Percentiles rank a stretch among this genome's conserved stretches.
These are phyloP conservation scores for Kwoniella shivajii DNA, from an alignment of 1,284 basidiomycete genomes.

Conservation along the genomic window DNA sequence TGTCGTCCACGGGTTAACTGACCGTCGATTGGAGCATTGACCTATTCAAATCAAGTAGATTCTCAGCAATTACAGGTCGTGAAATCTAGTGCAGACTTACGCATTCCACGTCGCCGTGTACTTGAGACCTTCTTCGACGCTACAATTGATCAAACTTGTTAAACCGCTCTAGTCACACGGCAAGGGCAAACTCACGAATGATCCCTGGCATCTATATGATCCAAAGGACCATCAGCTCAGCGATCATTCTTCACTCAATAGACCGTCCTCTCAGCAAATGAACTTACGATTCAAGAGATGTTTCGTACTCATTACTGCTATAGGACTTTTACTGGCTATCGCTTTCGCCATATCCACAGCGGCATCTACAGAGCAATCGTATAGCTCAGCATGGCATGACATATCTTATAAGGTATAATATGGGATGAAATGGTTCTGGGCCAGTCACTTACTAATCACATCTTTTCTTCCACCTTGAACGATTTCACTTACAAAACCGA, in stretches of 20 bases:
- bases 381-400: too few relatives aligned
- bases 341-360: constrained; percentile 68
- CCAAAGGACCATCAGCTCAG: neutral
- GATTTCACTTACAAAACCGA: constrained; percentile 78
- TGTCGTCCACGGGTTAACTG: constrained; percentile 24
- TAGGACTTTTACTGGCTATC: constrained; percentile 77
- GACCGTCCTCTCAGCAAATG: too few relatives aligned
- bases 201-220: constrained; percentile 66
- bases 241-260: neutral
- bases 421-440: too few relatives aligned
- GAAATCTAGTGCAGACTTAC: constrained; percentile 26
- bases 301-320: constrained; percentile 82
- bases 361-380: constrained; percentile 48
- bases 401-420: neutral
- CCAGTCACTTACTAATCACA: constrained; percentile 51
- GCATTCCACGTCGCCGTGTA: constrained; percentile 79
- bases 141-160: constrained; percentile 38
- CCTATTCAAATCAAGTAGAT: constrained; percentile 22
- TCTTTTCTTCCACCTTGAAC: constrained; percentile 66
- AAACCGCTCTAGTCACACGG: neutral
- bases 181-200: constrained; percentile 62
- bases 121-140: constrained; percentile 74
- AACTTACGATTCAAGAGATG: constrained; percentile 60
- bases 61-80: neutral
- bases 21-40: constrained; percentile 67